Evolutionary conservation across 352 stramenopile genomes (phyloP), one percentile per base, ranked within the genome.

Genomic region (Pythium volutum): DNA sequence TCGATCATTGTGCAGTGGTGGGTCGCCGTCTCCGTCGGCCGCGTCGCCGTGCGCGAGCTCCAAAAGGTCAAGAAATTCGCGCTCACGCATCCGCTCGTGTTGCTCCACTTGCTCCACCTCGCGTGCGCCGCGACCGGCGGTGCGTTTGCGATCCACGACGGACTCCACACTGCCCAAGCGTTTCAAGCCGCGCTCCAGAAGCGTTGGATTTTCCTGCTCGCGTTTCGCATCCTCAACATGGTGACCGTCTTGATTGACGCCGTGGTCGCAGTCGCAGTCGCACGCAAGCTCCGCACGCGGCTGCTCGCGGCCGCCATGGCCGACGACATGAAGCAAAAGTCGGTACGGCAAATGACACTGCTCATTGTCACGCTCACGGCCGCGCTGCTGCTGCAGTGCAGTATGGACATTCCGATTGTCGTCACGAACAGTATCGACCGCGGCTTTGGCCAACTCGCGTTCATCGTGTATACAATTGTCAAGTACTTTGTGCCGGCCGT

Each of bases 281-380:
- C 78, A 4, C 26, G 72, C 12, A 77, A 81, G 36, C 55, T 90
- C 23, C 69, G 73, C 41, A 52, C 73, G 31, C 51, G 81, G 34
- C 58, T 90, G 45, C 62, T 87, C 12, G 71, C 76, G 20, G 81
- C 78, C 22, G 81, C 81, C 7, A 87, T 90, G 78, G 69, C 78
- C 0, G 81, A 90, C 43, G 73, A 90, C 33, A 88, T 90, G 78
- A 90, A 88, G 70, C 66, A 70, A 20, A 90, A 90, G 62, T 87
- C 78, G 34, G 75, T 87, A 33, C 66, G 81, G 31, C 81, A 90
- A 65, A 87, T 90, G 76, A 81, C 71, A 43, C 66, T 87, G 51
- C 64, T 90, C 0, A 81, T 88, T 66, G 46, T 62, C 2, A 46
- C 69, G 15, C 68, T 90, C 10, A 80, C 62, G 14, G 62, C 60